Base-by-base conservation (phyloP, 2,329 filamentous ascomycete species). In the Mycosphaerella sp. region DNA sequence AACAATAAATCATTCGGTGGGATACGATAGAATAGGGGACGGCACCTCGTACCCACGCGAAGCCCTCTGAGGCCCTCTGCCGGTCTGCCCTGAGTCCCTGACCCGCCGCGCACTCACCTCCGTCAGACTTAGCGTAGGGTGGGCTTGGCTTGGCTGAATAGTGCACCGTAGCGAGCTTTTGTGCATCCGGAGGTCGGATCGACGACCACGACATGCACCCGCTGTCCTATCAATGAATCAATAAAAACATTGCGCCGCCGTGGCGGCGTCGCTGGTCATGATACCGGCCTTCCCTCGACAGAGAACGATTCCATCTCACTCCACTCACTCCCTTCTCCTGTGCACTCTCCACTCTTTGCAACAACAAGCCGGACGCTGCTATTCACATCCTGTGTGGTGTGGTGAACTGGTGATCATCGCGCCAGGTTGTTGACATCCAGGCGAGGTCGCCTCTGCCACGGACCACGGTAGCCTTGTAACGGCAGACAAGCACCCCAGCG, bases 201-300 rank as follows among this genome's bases (percentile, higher is more conserved):
- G 45, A 49, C 45, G 45, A 37, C 37, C 25, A 42, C 28, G 35
- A 41, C 37, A 41, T 49, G 45, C 16, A 41, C 13, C 16, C 25
- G 16, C 27, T 18, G 17, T 41, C 35, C 10, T 16, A n/a, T n/a
- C 39, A 49, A 49, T 32, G 8, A 41, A 28, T 17, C 39, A 49
- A 49, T 49, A 49, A 42, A 42, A 49, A 37, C 45, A 49, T 49
- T 49, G 34, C 45, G 18, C 45, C 45, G 14, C 16, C 36, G 14
- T 32, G 16, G 37, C 14, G 4, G 36, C 39, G n/a, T 12, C 18
- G 27, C 25, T 41, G 39, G 17, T 21, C 25, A 49, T 6, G 7
- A n/a, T n/a, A n/a, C n/a, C n/a, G n/a, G n/a, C n/a, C n/a, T n/a
- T n/a, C n/a, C n/a, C n/a, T n/a, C 12, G 27, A 37, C 45, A 48